These are phyloP conservation scores for Alternaria sp. DNA, from an alignment of 2,329 filamentous ascomycete genomes.

Conservation along the genomic window DNA sequence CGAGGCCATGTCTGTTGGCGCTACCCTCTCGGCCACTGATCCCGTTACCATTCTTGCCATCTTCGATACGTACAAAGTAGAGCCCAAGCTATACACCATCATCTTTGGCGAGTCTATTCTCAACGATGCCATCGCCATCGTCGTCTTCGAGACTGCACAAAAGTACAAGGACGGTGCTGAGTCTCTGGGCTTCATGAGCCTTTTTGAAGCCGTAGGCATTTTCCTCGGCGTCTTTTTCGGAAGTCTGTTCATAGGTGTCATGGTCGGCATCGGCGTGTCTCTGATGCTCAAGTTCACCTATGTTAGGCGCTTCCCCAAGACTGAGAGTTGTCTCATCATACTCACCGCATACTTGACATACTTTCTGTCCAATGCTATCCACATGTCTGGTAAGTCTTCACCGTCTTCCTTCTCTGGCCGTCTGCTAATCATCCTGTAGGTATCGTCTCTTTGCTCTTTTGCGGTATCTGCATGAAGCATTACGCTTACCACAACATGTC, in stretches of 20 bases:
- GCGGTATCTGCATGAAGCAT: constrained; percentile 96
- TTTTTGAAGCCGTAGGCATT: constrained; percentile 90
- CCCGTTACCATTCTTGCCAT: constrained; percentile 98
- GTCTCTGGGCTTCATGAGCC: constrained; percentile 73
- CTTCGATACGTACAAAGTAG: constrained; percentile 99
- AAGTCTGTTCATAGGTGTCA: constrained; percentile 85
- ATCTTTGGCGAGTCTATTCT: constrained; percentile 99
- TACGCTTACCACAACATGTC: constrained; percentile 99
- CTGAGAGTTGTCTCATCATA: constrained; percentile 92
- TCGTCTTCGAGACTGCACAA: constrained; percentile 97
- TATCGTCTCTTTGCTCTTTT: constrained; percentile 96
- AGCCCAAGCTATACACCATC: constrained; percentile 96
- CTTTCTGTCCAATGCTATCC: constrained; percentile 94
- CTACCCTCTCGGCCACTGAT: constrained; percentile 94
- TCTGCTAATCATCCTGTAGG: constrained; percentile 59
- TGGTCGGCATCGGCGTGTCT: constrained; percentile 86
- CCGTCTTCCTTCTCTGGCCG: neutral
- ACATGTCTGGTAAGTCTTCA: constrained; percentile 81
- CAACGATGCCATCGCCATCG: constrained; percentile 97
- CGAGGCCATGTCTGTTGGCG: constrained; percentile 94
- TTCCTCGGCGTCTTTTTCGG: constrained; percentile 97
- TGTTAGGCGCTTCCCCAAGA: constrained; percentile 90
- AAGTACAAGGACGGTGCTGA: constrained; percentile 81
- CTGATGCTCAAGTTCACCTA: constrained; percentile 93
- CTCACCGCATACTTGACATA: constrained; percentile 96